Base-by-base conservation (phyloP, 2,329 filamentous ascomycete species). In the Ophiocordyceps sinensis region DNA sequence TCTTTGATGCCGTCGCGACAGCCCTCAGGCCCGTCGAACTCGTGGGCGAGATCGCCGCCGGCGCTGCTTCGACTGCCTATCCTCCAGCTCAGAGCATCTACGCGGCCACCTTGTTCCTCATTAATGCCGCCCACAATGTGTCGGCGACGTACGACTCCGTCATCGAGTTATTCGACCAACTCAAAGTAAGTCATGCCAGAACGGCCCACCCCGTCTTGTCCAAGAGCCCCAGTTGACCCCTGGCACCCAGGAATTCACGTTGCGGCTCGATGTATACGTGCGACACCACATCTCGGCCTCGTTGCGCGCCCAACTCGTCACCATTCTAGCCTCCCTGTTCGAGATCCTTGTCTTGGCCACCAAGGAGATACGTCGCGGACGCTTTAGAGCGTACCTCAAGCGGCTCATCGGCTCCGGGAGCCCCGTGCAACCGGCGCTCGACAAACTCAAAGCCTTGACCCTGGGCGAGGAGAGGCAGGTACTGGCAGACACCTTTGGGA, bases 121-220 rank as follows among this genome's bases (percentile, higher is more conserved):
- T 70, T 15, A 56, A 56, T 29, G 64, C 66, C 9, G 67, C 66
- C 2, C 59, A 60, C 17, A 60, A 66, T 39, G 66, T 69, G 14
- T 67, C 64, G 1, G 49, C 59, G 1, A 57, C 58, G 8, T 70
- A 70, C 38, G 63, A 70, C 47, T 58, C 58, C 6, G 69, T 70
- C 7, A 47, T 63, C 3, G 63, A 65, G 37, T 48, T 70, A 21
- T 65, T 70, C 49, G 57, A 57, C 11, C 57, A 60, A 28, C 48
- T 68, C 11, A 57, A 63, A 46, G 59, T 60, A 43, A 44, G 49
- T 39, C 19, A 37, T 3, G 38, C 38, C 40, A 23, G 1, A 14
- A 12, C 4, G 8, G 28, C 17, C 40, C 8, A 13, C 19, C 19
- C 19, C 19, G 9, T 21, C 19, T 21, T 4, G 11, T 35, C 37